These are phyloP conservation scores for Xerocomus spinulosus DNA, from an alignment of 768 basidiomycete genomes.

Conservation along the genomic window DNA sequence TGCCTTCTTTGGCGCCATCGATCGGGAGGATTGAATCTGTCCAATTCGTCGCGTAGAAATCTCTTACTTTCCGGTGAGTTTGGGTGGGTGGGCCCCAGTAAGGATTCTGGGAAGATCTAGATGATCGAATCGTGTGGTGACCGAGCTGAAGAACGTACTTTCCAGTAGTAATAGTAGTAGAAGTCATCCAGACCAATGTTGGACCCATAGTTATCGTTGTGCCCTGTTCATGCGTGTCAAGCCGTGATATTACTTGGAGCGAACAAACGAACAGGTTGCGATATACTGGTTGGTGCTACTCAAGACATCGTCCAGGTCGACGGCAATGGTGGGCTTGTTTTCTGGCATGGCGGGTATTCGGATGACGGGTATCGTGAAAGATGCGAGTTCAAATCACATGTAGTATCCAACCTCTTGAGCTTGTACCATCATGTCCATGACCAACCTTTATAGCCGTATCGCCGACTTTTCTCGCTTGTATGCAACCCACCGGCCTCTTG, in stretches of 20 bases:
- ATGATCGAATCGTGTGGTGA: not conserved
- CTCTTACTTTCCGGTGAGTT: slow-evolving; percentile 54
- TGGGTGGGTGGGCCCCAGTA: slow-evolving; percentile 60
- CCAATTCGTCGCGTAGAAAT: slow-evolving; percentile 51
- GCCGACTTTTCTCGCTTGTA: slow-evolving; percentile 51
- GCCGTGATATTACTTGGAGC: not conserved
- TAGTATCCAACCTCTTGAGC: not conserved
- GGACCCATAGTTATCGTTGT: slow-evolving; percentile 56
- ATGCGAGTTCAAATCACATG: slow-evolving; percentile 13
- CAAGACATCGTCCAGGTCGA: slow-evolving; percentile 69
- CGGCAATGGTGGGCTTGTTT: slow-evolving; percentile 46
- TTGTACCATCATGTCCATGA: slow-evolving; percentile 21
- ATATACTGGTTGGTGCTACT: slow-evolving; percentile 56
- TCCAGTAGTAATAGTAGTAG: slow-evolving; percentile 78
- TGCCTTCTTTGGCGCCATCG: slow-evolving; percentile 56
- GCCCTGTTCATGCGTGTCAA: slow-evolving; percentile 43
- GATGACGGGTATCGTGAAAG: not conserved
- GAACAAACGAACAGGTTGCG: slow-evolving; percentile 43
- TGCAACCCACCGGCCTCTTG: slow-evolving; percentile 55
- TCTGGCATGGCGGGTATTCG: slow-evolving; percentile 4
- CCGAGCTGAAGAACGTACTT: slow-evolving; percentile 35
- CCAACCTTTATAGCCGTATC: slow-evolving; percentile 36
- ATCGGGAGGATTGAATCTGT: slow-evolving; percentile 49
- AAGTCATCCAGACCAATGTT: slow-evolving; percentile 51
- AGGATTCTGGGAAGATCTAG: slow-evolving; percentile 34